These are phyloP conservation scores for Fusarium nygamai DNA, from an alignment of 2,329 filamentous ascomycete species.

Conservation along the genomic window DNA sequence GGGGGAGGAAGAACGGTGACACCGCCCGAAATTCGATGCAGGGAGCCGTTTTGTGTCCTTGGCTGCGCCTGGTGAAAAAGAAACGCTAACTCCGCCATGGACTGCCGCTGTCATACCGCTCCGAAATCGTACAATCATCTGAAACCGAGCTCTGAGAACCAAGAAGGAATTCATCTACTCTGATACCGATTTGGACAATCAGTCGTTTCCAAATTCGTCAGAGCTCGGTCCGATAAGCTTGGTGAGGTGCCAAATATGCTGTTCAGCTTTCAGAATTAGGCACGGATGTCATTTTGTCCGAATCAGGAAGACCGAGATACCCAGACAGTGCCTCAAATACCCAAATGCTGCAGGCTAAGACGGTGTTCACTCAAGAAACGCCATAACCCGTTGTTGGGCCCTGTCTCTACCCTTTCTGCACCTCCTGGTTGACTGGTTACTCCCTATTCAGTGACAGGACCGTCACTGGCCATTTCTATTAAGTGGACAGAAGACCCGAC, in stretches of 20 bases:
- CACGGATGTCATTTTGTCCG: slow-evolving; percentile 13
- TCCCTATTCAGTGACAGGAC: background rate
- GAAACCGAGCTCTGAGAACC: slow-evolving; percentile 40
- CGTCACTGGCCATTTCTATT: slow-evolving; percentile 7
- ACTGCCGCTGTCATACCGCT: slow-evolving; percentile 41
- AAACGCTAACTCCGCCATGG: slow-evolving; percentile 42
- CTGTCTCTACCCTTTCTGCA: slow-evolving; percentile 5
- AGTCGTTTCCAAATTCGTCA: slow-evolving; percentile 30
- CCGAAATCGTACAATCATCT: slow-evolving; percentile 44
- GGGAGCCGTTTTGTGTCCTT: slow-evolving; percentile 38
- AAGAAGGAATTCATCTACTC: slow-evolving; percentile 5
- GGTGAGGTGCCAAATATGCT: slow-evolving; percentile 28
- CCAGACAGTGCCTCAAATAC: slow-evolving; percentile 22
- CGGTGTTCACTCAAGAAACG: slow-evolving; percentile 31
- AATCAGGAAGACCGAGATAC: background rate
- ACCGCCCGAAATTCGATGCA: slow-evolving; percentile 43
- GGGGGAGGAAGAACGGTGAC: slow-evolving; percentile 35
- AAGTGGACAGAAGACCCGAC: slow-evolving; percentile 4
- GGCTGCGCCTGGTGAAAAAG: slow-evolving; percentile 36
- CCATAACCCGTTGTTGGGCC: slow-evolving; percentile 10
- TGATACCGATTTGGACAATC: slow-evolving; percentile 20
- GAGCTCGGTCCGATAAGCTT: slow-evolving; percentile 40
- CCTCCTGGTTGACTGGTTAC: background rate
- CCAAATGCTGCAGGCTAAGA: slow-evolving; percentile 12
- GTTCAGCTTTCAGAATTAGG: slow-evolving; percentile 15